A percentile compares a stretch with the other conserved stretches of the same genome.
phyloP scores from a whole-genome alignment of 2,329 filamentous ascomycete genomes.

The Stemphylium vesicarium region DNA sequence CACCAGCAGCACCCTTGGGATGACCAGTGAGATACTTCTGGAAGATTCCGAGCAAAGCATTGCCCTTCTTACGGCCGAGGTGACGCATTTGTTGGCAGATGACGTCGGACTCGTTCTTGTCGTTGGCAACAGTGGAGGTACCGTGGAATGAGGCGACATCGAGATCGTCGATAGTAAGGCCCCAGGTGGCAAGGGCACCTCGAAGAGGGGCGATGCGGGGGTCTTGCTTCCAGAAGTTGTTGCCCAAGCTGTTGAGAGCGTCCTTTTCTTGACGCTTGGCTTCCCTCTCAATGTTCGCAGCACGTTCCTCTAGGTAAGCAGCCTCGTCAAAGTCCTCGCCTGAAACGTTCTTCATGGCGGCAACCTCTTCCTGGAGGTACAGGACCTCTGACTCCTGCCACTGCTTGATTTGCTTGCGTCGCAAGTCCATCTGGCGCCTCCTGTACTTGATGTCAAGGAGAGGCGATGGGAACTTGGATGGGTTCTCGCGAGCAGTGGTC shows the following conservation, averaged over 20 bases:
- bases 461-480: constrained; percentile 91
- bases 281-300: constrained; percentile 84
- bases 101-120: constrained; percentile 99
- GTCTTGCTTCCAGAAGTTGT: constrained; percentile 99
- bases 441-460: constrained; percentile 98
- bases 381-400: constrained; percentile 96
- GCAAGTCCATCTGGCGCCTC: constrained; percentile 89
- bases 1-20: constrained; percentile 97
- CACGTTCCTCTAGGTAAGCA: constrained; percentile 85
- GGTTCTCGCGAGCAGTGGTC: constrained; percentile 89
- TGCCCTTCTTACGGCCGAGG: constrained; percentile 94
- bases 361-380: constrained; percentile 89
- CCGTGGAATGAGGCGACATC: constrained; percentile 98
- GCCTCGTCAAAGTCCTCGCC: constrained; percentile 75
- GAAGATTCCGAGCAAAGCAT: constrained; percentile 95
- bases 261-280: constrained; percentile 91
- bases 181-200: constrained; percentile 96
- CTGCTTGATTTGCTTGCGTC: constrained; percentile 91
- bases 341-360: constrained; percentile 78
- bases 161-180: constrained; percentile 94
- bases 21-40: constrained; percentile 99
- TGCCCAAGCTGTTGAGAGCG: constrained; percentile 88
- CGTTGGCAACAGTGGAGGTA: constrained; percentile 96
- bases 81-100: constrained; percentile 96
- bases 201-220: constrained; percentile 91